Conservation (phyloP, 257 asterid species). For the Marsdenia floribunda region DNA sequence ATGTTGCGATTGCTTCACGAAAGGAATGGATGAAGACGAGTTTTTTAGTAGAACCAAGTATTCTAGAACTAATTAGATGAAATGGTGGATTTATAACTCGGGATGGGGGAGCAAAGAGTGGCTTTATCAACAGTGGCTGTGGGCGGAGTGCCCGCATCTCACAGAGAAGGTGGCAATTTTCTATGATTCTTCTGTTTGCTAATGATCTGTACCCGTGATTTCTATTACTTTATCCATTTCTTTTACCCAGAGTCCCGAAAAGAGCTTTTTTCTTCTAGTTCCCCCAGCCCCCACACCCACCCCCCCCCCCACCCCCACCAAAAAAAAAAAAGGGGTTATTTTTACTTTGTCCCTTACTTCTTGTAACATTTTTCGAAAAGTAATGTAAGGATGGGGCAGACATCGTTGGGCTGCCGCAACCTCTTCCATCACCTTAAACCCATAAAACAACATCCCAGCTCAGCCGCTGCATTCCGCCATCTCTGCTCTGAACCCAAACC, state of each 20-base stretch:
- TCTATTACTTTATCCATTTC: not conserved
- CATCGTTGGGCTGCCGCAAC: slow-evolving; percentile 28
- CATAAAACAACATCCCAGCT: slow-evolving; percentile 8
- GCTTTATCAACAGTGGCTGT: slow-evolving; percentile 29
- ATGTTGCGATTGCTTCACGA: slow-evolving; percentile 18
- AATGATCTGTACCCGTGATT: not conserved
- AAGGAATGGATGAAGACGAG: slow-evolving; percentile 26
- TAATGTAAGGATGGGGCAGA: not conserved
- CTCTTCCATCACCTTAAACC: slow-evolving; percentile 15
- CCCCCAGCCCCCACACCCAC: too few species aligned
- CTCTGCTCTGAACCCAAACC: slow-evolving; percentile 18
- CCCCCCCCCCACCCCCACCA: too few species aligned
- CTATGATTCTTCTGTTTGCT: not conserved
- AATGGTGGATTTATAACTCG: slow-evolving; percentile 13
- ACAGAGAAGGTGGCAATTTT: not conserved
- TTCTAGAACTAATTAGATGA: not conserved
- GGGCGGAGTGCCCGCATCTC: slow-evolving; percentile 25
- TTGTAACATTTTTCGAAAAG: not conserved
- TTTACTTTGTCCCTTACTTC: too few species aligned
- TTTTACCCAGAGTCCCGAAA: not conserved
- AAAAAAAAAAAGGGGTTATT: too few species aligned
- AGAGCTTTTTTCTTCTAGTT: not conserved
- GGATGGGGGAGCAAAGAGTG: slow-evolving; percentile 34
- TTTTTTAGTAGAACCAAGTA: not conserved
- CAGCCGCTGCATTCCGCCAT: slow-evolving; percentile 18